Evolutionary conservation across 768 basidiomycete species (phyloP).

Genomic region (Leccinellum luteum): DNA sequence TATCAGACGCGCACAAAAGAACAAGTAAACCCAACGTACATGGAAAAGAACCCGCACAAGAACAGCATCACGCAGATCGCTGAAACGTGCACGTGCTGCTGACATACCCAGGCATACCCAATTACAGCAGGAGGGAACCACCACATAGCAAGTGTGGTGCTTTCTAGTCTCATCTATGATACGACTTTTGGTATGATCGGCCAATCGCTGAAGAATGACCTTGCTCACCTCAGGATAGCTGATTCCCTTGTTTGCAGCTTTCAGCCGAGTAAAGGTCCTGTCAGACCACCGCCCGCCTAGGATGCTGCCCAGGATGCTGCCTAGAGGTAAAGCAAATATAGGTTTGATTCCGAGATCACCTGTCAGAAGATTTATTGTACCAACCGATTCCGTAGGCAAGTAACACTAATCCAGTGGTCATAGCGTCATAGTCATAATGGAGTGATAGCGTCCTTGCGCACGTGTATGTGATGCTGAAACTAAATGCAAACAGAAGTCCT

Average conservation of each 20-base stretch:
- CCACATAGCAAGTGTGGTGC: conserved; percentile 56
- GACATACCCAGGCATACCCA: conserved; percentile 76
- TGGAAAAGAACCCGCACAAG: conserved; percentile 66
- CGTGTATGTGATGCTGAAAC: conserved; percentile 70
- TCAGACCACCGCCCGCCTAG: conserved; percentile 64
- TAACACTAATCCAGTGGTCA: conserved; percentile 75
- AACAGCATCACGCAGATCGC: conserved; percentile 76
- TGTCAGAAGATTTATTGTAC: conserved; percentile 10
- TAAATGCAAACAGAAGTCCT: conserved; percentile 72
- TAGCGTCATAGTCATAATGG: conserved; percentile 64
- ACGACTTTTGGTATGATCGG: neutral
- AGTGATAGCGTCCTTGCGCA: conserved; percentile 67
- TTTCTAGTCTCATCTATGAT: conserved; percentile 68
- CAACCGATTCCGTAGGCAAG: conserved; percentile 70
- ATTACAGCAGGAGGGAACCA: conserved; percentile 55
- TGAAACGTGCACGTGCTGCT: conserved; percentile 61
- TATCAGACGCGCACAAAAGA: neutral
- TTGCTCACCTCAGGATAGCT: conserved; percentile 62
- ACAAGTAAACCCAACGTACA: conserved; percentile 43
- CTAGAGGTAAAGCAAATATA: conserved; percentile 19
- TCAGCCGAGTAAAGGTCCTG: conserved; percentile 42
- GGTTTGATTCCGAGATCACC: neutral
- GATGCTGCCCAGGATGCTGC: conserved; percentile 52
- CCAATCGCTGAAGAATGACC: neutral
- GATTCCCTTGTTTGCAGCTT: conserved; percentile 45